A percentile compares a stretch with the other conserved stretches of the same genome.
Evolutionary conservation across 2,329 filamentous ascomycete genomes (phyloP).

Genomic region (Parastagonospora nodorum): DNA sequence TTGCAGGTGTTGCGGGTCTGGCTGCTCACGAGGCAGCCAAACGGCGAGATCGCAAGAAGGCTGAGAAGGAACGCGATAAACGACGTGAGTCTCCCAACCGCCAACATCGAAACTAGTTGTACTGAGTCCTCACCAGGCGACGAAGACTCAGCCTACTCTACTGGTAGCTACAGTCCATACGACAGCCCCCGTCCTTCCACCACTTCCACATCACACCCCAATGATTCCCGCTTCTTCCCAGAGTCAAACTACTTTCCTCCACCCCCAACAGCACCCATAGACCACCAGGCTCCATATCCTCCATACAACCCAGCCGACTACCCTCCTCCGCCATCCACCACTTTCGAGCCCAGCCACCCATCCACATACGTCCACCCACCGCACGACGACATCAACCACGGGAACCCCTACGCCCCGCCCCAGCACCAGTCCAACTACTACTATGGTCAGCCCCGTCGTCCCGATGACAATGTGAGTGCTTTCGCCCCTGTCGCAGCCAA

Average conservation of each 20-base stretch:
- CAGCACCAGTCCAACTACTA: constrained; percentile 28
- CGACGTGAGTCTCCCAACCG: constrained; percentile 51
- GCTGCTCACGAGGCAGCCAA: constrained; percentile 63
- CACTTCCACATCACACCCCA: constrained; percentile 26
- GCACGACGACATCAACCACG: constrained; percentile 33
- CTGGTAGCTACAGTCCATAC: constrained; percentile 35
- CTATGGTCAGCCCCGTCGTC: constrained; percentile 43
- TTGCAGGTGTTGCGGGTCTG: constrained; percentile 62
- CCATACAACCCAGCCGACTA: constrained; percentile 54
- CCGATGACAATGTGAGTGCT: constrained; percentile 59
- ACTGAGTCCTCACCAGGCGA: constrained; percentile 34
- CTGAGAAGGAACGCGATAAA: constrained; percentile 56
- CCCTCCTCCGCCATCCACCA: constrained; percentile 31
- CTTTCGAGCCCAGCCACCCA: constrained; percentile 33
- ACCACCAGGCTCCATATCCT: constrained; percentile 33
- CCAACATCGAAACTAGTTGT: constrained; percentile 13
- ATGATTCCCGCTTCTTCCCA: constrained; percentile 50
- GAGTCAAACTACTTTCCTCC: constrained; percentile 56
- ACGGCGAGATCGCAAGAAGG: constrained; percentile 61
- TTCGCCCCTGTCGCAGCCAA: constrained; percentile 31
- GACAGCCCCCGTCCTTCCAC: constrained; percentile 36
- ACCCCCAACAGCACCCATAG: constrained; percentile 45
- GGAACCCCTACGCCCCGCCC: constrained; percentile 34
- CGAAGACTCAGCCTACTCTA: constrained; percentile 43
- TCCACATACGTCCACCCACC: constrained; percentile 37